phyloP scores from a whole-genome alignment of 192 early-diverging fungal genomes.

The Spinellus fusiger region DNA sequence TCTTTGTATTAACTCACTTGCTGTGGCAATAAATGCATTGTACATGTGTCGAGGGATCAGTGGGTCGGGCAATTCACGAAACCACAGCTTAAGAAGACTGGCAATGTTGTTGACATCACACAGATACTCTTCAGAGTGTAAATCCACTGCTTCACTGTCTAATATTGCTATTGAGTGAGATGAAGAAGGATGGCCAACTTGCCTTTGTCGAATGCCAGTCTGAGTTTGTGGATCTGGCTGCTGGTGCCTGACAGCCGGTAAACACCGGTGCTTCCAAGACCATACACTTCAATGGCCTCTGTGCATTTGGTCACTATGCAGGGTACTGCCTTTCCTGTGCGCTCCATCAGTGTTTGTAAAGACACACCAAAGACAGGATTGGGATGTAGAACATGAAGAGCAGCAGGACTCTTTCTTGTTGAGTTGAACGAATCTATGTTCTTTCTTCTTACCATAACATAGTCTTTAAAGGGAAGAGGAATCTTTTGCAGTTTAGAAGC shows the following conservation, averaged over 20 bases:
- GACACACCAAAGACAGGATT: constrained; percentile 80
- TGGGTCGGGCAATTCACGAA: constrained; percentile 91
- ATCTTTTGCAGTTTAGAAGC: constrained; percentile 17
- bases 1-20: constrained; percentile 44
- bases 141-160: constrained; percentile 60
- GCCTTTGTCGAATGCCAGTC: constrained; percentile 70
- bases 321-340: constrained; percentile 72
- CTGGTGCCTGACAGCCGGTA: constrained; percentile 86
- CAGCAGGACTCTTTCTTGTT: constrained; percentile 42
- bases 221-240: constrained; percentile 67
- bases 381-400: constrained; percentile 58
- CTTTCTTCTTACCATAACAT: constrained; percentile 31
- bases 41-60: constrained; percentile 68
- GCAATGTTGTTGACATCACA: constrained; percentile 80
- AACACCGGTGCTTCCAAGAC: constrained; percentile 70
- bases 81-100: constrained; percentile 87
- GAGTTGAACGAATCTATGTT: not conserved
- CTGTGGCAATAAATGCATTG: constrained; percentile 62
- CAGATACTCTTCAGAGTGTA: constrained; percentile 52
- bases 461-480: constrained; percentile 41
- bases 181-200: not conserved
- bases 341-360: constrained; percentile 59
- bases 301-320: constrained; percentile 75
- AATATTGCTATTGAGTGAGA: not conserved
- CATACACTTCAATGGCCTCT: constrained; percentile 74